Conservation (phyloP, 768 basidiomycete genomes). For the Trichaptum fuscoviolaceum region DNA sequence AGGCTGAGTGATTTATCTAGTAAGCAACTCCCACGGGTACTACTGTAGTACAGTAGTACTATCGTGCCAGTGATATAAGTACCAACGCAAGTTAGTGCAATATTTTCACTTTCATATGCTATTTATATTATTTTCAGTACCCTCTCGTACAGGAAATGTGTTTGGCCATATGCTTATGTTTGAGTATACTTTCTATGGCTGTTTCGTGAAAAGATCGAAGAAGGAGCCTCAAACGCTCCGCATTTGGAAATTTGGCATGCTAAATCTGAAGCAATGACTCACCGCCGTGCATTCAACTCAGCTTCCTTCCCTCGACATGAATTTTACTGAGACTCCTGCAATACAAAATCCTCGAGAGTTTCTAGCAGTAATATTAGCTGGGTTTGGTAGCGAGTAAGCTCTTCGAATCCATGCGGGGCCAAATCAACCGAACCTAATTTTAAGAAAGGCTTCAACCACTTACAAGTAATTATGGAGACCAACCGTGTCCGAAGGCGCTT, state of each 20-base stretch:
- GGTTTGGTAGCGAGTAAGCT: slow-evolving; percentile 86
- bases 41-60: too few species aligned
- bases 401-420: not conserved
- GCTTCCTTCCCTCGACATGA: slow-evolving; percentile 37
- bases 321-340: slow-evolving; percentile 49
- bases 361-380: slow-evolving; percentile 81
- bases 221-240: not conserved
- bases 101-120: too few species aligned
- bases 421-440: not conserved
- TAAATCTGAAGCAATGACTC: not conserved
- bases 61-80: too few species aligned
- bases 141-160: too few species aligned
- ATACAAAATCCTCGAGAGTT: slow-evolving; percentile 68
- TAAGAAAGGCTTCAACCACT: slow-evolving; percentile 60
- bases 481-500: slow-evolving; percentile 80
- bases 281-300: not conserved
- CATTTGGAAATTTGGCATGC: not conserved
- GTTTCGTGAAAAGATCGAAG: too few species aligned
- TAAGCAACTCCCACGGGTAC: too few species aligned
- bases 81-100: too few species aligned
- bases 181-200: too few species aligned
- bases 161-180: too few species aligned
- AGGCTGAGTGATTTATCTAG: too few species aligned
- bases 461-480: slow-evolving; percentile 73
- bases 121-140: too few species aligned